Evolutionary conservation across 2,329 filamentous ascomycete species (phyloP).

Genomic region (Exophiala mesophila): DNA sequence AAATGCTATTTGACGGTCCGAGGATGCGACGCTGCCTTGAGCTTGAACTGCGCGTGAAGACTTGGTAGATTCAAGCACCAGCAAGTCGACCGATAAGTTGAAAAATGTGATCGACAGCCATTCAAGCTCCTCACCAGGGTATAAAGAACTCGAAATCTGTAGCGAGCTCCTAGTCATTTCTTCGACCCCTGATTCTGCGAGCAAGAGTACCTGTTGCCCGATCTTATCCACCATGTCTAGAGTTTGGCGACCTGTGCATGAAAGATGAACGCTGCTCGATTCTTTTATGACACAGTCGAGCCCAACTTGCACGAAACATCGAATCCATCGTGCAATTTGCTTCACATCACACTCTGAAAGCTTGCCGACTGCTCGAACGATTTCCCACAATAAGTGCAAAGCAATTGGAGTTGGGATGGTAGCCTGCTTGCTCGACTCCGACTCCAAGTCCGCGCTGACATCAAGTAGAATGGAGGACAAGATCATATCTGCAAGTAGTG

Average conservation of each 20-base stretch:
- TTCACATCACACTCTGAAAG: slow-evolving; percentile 52
- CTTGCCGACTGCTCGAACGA: slow-evolving; percentile 64
- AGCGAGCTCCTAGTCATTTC: background rate
- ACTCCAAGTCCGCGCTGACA: background rate
- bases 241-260: background rate
- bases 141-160: slow-evolving; percentile 30
- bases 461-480: slow-evolving; percentile 32
- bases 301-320: slow-evolving; percentile 68
- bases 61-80: too few species aligned
- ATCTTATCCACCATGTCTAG: slow-evolving; percentile 30
- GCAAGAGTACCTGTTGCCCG: slow-evolving; percentile 32
- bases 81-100: slow-evolving; percentile 54
- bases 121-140: slow-evolving; percentile 52
- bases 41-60: too few species aligned
- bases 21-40: too few species aligned
- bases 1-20: too few species aligned
- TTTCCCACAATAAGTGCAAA: slow-evolving; percentile 42
- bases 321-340: slow-evolving; percentile 69
- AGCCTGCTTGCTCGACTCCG: background rate
- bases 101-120: slow-evolving; percentile 54
- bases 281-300: too few species aligned
- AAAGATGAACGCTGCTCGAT: too few species aligned
- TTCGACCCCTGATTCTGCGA: slow-evolving; percentile 20
- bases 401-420: slow-evolving; percentile 37
- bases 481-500: slow-evolving; percentile 63